Conservation (phyloP, 2,329 filamentous ascomycete genomes). For the Paecilomyces sp. region DNA sequence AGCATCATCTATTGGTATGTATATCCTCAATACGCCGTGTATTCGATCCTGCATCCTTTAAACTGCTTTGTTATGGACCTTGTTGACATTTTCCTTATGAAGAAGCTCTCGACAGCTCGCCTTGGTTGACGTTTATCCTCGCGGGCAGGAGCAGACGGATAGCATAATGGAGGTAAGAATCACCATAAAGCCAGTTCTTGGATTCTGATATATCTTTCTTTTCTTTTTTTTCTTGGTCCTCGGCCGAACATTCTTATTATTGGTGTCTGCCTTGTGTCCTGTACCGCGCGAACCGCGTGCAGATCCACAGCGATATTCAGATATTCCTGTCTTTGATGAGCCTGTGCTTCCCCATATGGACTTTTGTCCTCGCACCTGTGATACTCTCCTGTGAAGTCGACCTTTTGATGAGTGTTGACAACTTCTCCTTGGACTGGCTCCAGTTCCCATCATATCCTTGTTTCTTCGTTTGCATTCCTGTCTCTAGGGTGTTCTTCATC, state of each 20-base stretch:
- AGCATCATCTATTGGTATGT: not conserved
- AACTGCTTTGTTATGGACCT: not conserved
- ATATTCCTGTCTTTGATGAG: not conserved
- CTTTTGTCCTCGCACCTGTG: not conserved
- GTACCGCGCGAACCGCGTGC: not conserved
- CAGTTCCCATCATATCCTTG: not conserved
- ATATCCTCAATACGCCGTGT: not conserved
- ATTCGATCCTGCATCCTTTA: not conserved
- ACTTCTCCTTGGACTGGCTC: not conserved
- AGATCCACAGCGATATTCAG: not conserved
- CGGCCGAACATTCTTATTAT: not conserved
- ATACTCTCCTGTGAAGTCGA: not conserved
- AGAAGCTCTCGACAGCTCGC: not conserved
- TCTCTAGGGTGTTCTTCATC: not conserved
- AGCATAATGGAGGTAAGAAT: not conserved
- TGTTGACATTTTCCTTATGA: not conserved
- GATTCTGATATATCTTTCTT: not conserved
- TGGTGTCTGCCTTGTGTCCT: not conserved
- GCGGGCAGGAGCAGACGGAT: not conserved
- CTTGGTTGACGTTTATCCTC: not conserved
- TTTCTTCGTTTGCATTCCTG: not conserved
- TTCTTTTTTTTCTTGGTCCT: not conserved
- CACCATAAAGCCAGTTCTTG: not conserved
- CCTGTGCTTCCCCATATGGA: not conserved
- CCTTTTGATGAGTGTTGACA: not conserved